Conservation (phyloP, 495 filamentous ascomycete genomes). For the Penicillium riverlandense region DNA sequence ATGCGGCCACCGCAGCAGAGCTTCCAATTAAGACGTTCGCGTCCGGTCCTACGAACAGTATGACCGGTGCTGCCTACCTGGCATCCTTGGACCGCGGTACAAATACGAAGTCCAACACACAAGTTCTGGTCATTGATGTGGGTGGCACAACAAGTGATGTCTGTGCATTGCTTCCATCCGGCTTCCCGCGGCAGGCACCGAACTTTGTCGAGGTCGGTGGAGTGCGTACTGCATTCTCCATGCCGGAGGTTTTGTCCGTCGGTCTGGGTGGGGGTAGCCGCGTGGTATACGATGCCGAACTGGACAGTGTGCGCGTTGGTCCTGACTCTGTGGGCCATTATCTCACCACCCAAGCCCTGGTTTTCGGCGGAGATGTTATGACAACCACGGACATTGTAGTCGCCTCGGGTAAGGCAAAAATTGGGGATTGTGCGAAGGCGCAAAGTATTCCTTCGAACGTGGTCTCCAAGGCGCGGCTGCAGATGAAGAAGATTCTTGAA, state of each 20-base stretch:
- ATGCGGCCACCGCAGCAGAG: constrained; percentile 33
- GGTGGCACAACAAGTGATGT: constrained; percentile 53
- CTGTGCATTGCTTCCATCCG: constrained; percentile 42
- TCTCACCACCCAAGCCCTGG: constrained; percentile 37
- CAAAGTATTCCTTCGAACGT: constrained; percentile 1
- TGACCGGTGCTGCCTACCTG: constrained; percentile 40
- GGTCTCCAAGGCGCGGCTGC: constrained; percentile 2
- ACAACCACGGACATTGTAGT: constrained; percentile 46
- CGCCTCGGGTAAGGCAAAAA: constrained; percentile 24
- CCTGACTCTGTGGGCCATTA: constrained; percentile 51
- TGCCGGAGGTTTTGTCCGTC: constrained; percentile 46
- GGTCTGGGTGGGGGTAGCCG: constrained; percentile 48
- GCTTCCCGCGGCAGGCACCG: constrained; percentile 49
- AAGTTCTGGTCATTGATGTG: constrained; percentile 7
- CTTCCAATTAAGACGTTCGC: constrained; percentile 43
- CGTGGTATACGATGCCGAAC: constrained; percentile 27
- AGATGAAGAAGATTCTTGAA: constrained; percentile 15
- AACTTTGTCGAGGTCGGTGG: constrained; percentile 34
- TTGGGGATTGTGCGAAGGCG: constrained; percentile 17
- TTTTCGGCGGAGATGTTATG: constrained; percentile 45
- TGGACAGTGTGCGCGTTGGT: constrained; percentile 33
- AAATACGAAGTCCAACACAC: background rate
- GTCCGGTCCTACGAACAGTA: constrained; percentile 44
- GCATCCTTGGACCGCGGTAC: constrained; percentile 12
- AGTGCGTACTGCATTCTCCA: constrained; percentile 45